phyloP scores from a whole-genome alignment of 768 basidiomycete genomes.

The Boletus coccyginus region DNA sequence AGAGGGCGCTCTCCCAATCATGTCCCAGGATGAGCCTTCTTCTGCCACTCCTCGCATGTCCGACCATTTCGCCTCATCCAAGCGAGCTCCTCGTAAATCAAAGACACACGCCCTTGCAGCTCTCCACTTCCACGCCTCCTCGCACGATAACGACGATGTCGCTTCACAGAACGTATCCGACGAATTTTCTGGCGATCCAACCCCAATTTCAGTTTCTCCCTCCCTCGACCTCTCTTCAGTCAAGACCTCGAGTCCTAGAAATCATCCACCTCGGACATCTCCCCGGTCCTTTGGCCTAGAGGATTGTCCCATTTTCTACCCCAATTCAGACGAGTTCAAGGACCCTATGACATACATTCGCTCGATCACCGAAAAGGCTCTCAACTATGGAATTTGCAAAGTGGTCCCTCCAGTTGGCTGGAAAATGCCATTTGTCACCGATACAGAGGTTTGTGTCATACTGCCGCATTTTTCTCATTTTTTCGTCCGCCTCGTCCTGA shows the following conservation, averaged over 20 bases:
- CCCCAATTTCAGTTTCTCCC: constrained; percentile 61
- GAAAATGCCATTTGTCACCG: constrained; percentile 95
- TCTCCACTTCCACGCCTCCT: constrained; percentile 62
- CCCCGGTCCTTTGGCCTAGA: constrained; percentile 81
- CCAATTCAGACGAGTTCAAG: constrained; percentile 86
- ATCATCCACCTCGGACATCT: constrained; percentile 35
- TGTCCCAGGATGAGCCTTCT: constrained; percentile 41
- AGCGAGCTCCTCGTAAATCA: constrained; percentile 83
- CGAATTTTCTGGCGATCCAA: constrained; percentile 46
- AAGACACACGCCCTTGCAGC: constrained; percentile 86
- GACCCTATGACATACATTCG: constrained; percentile 94
- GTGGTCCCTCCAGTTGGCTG: constrained; percentile 90
- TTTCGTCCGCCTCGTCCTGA: constrained; percentile 17
- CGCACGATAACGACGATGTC: constrained; percentile 50
- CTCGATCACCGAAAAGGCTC: constrained; percentile 69
- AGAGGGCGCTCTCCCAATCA: constrained; percentile 68
- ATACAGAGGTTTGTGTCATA: constrained; percentile 74
- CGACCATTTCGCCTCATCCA: constrained; percentile 41
- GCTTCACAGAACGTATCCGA: constrained; percentile 40
- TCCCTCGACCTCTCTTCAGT: constrained; percentile 67
- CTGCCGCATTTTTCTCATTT: constrained; percentile 25
- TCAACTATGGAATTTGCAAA: constrained; percentile 89
- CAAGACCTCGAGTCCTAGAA: constrained; percentile 60
- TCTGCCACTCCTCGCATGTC: constrained; percentile 32
- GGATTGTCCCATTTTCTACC: constrained; percentile 89